A percentile compares a stretch with the other conserved stretches of the same genome.
These are phyloP conservation scores for Aspergillus caelatus DNA, from an alignment of 2,329 filamentous ascomycete genomes.

Conservation along the genomic window DNA sequence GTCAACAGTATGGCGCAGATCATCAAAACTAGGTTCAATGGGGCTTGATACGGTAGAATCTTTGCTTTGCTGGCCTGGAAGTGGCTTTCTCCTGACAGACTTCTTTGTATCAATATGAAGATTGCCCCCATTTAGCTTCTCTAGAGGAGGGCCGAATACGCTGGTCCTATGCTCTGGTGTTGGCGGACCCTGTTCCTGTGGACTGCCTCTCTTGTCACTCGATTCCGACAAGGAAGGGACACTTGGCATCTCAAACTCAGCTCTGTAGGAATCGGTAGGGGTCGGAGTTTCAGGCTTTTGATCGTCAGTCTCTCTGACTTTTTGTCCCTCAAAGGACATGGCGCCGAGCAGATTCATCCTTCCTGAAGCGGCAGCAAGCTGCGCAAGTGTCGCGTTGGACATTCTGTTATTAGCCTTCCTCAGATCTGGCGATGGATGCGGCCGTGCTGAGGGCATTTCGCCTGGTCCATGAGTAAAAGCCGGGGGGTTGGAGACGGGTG, in stretches of 20 bases:
- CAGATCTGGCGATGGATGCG: conserved; percentile 75
- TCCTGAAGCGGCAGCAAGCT: conserved; percentile 71
- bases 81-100: conserved; percentile 55
- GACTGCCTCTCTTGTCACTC: conserved; percentile 24
- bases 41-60: conserved; percentile 23
- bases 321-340: conserved; percentile 43
- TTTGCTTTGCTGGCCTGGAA: conserved; percentile 44
- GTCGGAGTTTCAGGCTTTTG: conserved; percentile 46
- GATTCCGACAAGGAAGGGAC: conserved; percentile 9
- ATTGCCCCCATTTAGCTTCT: conserved; percentile 13
- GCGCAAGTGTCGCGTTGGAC: conserved; percentile 77
- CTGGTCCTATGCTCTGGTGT: conserved; percentile 20
- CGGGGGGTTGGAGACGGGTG: conserved; percentile 77
- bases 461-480: conserved; percentile 76
- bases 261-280: conserved; percentile 28
- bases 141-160: conserved; percentile 10
- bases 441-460: conserved; percentile 68
- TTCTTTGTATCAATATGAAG: conserved; percentile 45
- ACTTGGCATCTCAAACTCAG: conserved; percentile 5
- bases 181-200: conserved; percentile 27
- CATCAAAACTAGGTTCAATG: conserved; percentile 42
- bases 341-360: conserved; percentile 48
- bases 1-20: conserved; percentile 47
- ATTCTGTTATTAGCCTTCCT: conserved; percentile 81
- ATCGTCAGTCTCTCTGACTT: conserved; percentile 38